Percentiles rank a stretch among this genome's conserved stretches.
These are phyloP conservation scores for Phlyctochytrium arcticum DNA, from an alignment of 192 early-diverging fungal genomes.

Conservation along the genomic window DNA sequence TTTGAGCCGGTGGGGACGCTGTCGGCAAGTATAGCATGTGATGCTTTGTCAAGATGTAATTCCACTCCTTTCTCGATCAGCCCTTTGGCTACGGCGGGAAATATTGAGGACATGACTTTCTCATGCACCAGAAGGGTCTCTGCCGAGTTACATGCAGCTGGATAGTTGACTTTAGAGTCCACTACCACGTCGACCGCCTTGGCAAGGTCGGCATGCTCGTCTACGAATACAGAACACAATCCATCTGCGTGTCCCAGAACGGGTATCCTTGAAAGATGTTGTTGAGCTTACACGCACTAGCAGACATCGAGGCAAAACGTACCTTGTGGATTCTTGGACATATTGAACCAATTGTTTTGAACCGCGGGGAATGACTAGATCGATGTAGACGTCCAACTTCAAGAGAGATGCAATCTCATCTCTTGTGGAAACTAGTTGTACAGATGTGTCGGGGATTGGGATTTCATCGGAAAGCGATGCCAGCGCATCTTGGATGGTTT, in stretches of 20 bases:
- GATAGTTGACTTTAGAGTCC: constrained; percentile 91
- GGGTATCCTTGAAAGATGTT: constrained; percentile 79
- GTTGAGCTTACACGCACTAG: no score
- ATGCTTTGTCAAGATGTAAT: constrained; percentile 56
- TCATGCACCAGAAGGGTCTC: constrained; percentile 90
- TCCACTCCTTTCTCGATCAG: constrained; percentile 59
- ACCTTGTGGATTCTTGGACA: constrained; percentile 88
- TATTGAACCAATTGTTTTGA: constrained; percentile 86
- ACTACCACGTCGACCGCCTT: constrained; percentile 78
- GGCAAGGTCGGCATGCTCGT: constrained; percentile 71
- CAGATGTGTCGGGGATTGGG: constrained; percentile 61
- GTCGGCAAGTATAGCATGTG: constrained; percentile 31
- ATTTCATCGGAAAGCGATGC: constrained; percentile 28
- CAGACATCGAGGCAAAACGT: no score
- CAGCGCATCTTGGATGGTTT: constrained; percentile 76
- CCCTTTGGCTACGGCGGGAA: constrained; percentile 51
- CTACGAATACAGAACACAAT: constrained; percentile 87
- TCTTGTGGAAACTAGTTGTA: constrained; percentile 86
- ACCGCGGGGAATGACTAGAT: constrained; percentile 94
- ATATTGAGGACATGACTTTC: constrained; percentile 33
- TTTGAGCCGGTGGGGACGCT: constrained; percentile 13
- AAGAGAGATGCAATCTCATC: constrained; percentile 85
- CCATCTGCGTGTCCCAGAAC: constrained; percentile 99
- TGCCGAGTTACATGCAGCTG: constrained; percentile 93
- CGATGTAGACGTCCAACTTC: constrained; percentile 86